Base-by-base conservation (phyloP, 2,329 filamentous ascomycete species). In the Aspergillus sp. region DNA sequence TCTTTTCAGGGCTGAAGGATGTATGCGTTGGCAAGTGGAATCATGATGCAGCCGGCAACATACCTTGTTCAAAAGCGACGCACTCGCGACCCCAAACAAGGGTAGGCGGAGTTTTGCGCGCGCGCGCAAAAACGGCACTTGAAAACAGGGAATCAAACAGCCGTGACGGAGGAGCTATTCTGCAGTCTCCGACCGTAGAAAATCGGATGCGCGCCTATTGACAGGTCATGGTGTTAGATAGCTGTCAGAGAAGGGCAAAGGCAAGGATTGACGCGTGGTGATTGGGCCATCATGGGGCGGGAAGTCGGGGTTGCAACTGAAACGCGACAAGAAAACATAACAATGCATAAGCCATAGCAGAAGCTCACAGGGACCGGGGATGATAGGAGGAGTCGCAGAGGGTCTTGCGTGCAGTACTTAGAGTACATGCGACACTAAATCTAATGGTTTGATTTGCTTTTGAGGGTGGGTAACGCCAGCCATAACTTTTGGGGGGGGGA, bases 11-110 rank as follows among this genome's bases (percentile, higher is more conserved):
- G 66, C 63, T 66, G 63, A 68, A 64, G 68, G 67, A 73, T 72
- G 75, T 75, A 76, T 77, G 75, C 74, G 75, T 74, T 77, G 75
- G 75, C 75, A 76, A 69, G 68, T 66, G 68, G 66, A 65, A 63
- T 61, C 51, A 66, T 67, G 64, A 67, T 74, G 72, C 72, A 74
- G 69, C 66, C 64, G 67, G 65, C 62, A 64, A 73, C 74, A 70
- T 76, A 77, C 75, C 72, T 74, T 67, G 69, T 70, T 67, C 69
- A 75, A 58, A 62, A 65, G 58, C 66, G 58, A 76, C 69, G 69
- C 62, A 70, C 63, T 67, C 67, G 67, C 68, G 62, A 69, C 65
- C 67, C 55, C 59, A 63, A 57, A 62, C 61, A 65, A 61, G 51
- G 58, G 50, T 49, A 59, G 59, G 53, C 47, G 60, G 61, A 64